These are phyloP conservation scores for Drechslerella coelobrocha DNA, from an alignment of 2,329 filamentous ascomycete species.

Conservation along the genomic window DNA sequence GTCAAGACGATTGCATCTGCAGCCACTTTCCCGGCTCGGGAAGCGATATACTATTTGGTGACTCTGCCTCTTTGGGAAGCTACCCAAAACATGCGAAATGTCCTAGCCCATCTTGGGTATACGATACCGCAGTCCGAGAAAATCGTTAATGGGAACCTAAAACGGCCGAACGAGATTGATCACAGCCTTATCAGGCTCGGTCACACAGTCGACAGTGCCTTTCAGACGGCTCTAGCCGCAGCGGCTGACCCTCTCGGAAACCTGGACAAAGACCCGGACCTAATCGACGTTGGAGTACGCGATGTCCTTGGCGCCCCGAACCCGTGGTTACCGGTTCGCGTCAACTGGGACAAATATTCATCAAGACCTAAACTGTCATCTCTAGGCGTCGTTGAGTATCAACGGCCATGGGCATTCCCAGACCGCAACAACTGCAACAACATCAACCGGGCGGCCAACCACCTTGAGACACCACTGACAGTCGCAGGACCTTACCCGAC, in stretches of 20 bases:
- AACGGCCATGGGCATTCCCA: slow-evolving; percentile 7
- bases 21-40: not conserved
- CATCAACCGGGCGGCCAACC: not conserved
- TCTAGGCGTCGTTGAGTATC: not conserved
- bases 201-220: slow-evolving; percentile 7
- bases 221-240: slow-evolving; percentile 4
- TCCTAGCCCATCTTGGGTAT: slow-evolving; percentile 8
- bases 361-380: not conserved
- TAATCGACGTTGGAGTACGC: not conserved
- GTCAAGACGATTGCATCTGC: slow-evolving; percentile 6
- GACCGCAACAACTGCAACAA: slow-evolving; percentile 8
- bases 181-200: not conserved
- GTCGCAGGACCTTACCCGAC: not conserved
- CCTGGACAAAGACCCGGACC: slow-evolving; percentile 10
- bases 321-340: slow-evolving; percentile 5
- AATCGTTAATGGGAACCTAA: slow-evolving; percentile 1
- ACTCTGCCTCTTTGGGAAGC: slow-evolving; percentile 8
- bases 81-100: slow-evolving; percentile 8
- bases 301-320: slow-evolving; percentile 5
- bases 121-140: slow-evolving; percentile 11
- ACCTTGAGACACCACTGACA: not conserved
- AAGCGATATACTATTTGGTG: slow-evolving; percentile 1
- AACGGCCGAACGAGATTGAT: slow-evolving; percentile 11
- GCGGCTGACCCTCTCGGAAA: slow-evolving; percentile 8
- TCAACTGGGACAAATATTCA: not conserved